These are phyloP conservation scores for Neurospora sp. DNA, from an alignment of 495 filamentous ascomycete genomes.

Conservation along the genomic window DNA sequence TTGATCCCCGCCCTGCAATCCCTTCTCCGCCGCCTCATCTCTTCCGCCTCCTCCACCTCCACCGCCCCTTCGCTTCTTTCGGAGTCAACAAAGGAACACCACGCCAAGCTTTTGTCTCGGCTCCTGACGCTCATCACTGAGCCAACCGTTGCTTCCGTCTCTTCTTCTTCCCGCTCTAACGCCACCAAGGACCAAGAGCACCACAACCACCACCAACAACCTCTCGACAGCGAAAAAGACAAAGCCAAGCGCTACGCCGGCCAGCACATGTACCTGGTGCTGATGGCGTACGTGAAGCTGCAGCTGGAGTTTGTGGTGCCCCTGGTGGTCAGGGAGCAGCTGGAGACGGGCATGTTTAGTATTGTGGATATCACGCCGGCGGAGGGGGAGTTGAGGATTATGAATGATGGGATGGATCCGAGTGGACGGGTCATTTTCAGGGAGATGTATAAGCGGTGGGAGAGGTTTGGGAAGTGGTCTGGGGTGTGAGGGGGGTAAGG, in stretches of 20 bases:
- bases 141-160: conserved; percentile 62
- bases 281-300: conserved; percentile 60
- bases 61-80: neutral
- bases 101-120: conserved; percentile 56
- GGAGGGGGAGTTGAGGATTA: conserved; percentile 48
- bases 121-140: conserved; percentile 70
- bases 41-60: conserved; percentile 26
- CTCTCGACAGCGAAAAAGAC: conserved; percentile 65
- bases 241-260: conserved; percentile 66
- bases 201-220: neutral
- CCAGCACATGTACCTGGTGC: conserved; percentile 60
- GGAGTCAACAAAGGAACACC: conserved; percentile 23
- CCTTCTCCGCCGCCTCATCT: conserved; percentile 56
- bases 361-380: conserved; percentile 56
- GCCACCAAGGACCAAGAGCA: neutral
- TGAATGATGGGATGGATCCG: conserved; percentile 61
- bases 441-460: conserved; percentile 58
- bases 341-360: conserved; percentile 63
- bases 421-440: conserved; percentile 61
- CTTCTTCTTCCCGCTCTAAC: conserved; percentile 32
- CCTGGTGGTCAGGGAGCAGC: conserved; percentile 51
- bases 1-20: conserved; percentile 52
- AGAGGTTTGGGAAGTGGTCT: conserved; percentile 61
- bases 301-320: conserved; percentile 43
- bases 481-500: conserved; percentile 29